Evolutionary conservation across 1,284 basidiomycete genomes (phyloP).

Genomic region (Microbotryum saponariae): DNA sequence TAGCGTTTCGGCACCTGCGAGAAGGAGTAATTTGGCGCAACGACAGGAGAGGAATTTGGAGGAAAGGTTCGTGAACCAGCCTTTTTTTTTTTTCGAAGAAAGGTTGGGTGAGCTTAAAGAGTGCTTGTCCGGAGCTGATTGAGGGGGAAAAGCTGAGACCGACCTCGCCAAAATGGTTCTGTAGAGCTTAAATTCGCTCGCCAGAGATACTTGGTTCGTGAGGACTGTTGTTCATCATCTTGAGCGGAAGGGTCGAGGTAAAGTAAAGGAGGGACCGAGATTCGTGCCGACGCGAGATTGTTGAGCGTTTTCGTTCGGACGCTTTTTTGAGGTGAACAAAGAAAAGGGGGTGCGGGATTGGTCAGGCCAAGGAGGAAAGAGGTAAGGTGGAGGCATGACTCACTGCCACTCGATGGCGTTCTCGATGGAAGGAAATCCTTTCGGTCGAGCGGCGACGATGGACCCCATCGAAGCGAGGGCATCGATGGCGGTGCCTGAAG

Average conservation of each 20-base stretch:
- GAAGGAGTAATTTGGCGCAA: slow-evolving; percentile 73
- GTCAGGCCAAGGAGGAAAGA: no score
- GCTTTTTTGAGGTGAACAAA: slow-evolving; percentile 42
- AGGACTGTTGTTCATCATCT: slow-evolving; percentile 15
- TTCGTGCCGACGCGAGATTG: slow-evolving; percentile 67
- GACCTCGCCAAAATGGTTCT: slow-evolving; percentile 81
- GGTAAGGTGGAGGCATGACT: slow-evolving; percentile 40
- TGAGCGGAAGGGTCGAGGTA: slow-evolving; percentile 40
- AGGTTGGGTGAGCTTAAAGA: not conserved
- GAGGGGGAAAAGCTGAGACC: slow-evolving; percentile 33
- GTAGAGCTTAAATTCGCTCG: slow-evolving; percentile 74
- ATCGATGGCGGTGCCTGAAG: slow-evolving; percentile 79
- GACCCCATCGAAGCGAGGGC: slow-evolving; percentile 83
- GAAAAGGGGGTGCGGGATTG: not conserved
- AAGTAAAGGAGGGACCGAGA: slow-evolving; percentile 74
- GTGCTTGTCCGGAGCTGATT: no score
- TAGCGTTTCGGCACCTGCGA: slow-evolving; percentile 86
- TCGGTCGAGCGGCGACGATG: slow-evolving; percentile 75
- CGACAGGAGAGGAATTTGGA: slow-evolving; percentile 64
- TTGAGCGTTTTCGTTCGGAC: slow-evolving; percentile 67
- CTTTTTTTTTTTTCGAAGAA: slow-evolving; percentile 36
- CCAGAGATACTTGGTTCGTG: slow-evolving; percentile 52
- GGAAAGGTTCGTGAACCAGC: slow-evolving; percentile 84
- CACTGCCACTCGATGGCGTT: slow-evolving; percentile 94
- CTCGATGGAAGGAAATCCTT: slow-evolving; percentile 70